Percentiles rank a stretch among this genome's conserved stretches.
These are phyloP conservation scores for Lipomyces anomalus DNA, from an alignment of 805 yeast genomes.

Conservation along the genomic window DNA sequence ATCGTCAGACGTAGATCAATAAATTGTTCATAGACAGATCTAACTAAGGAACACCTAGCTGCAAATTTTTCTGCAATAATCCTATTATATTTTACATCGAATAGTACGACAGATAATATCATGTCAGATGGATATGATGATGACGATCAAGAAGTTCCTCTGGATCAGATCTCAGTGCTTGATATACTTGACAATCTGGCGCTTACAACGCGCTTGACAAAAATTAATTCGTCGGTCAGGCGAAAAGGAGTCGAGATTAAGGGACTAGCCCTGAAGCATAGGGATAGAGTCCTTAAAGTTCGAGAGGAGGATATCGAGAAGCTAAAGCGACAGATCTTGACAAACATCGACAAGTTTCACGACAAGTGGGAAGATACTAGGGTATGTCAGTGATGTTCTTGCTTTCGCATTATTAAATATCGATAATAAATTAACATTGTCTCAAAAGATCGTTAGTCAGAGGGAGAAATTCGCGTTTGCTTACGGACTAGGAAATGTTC, in stretches of 20 bases:
- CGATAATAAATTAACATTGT: no score
- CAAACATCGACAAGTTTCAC: constrained; percentile 32
- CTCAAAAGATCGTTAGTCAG: constrained; percentile 33
- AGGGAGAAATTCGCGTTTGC: constrained; percentile 81
- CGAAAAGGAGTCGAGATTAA: constrained; percentile 28
- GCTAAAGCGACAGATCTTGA: constrained; percentile 25
- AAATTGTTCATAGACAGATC: no score
- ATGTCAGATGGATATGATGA: no score
- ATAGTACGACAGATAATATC: no score
- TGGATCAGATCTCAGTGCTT: constrained; percentile 30
- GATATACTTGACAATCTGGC: constrained; percentile 35
- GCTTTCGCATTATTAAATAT: no score
- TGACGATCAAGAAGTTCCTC: constrained; percentile 22
- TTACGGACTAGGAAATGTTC: constrained; percentile 58
- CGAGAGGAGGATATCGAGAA: constrained; percentile 33
- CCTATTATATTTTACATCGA: no score
- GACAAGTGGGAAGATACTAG: constrained; percentile 25
- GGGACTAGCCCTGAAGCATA: constrained; percentile 26
- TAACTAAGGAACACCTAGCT: no score
- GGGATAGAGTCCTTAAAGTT: constrained; percentile 27
- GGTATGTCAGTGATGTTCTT: no score
- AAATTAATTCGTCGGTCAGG: constrained; percentile 26
- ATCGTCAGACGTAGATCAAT: no score
- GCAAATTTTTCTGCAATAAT: no score
- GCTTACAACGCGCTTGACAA: constrained; percentile 28